Conservation (phyloP, 805 yeast genomes). For the Nakazawaea ambrosiae region DNA sequence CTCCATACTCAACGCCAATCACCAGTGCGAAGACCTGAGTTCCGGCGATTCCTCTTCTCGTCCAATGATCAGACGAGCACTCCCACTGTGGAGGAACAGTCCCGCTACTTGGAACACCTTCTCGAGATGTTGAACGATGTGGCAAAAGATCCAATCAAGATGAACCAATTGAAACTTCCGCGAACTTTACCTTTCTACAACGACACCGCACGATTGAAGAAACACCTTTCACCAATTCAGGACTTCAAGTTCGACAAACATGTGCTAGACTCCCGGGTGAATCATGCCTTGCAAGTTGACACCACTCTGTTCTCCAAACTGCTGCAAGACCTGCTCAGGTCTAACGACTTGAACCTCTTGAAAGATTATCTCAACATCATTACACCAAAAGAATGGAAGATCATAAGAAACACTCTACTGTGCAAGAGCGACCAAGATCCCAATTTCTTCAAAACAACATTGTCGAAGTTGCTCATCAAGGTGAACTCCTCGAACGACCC, state of each 20-base stretch:
- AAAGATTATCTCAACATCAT: not conserved
- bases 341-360: not conserved
- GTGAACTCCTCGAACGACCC: no score
- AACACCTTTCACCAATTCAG: not conserved
- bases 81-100: no score
- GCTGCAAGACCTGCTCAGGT: not conserved
- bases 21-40: no score
- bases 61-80: no score
- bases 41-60: no score
- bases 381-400: not conserved
- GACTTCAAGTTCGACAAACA: not conserved
- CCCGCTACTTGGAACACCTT: not conserved
- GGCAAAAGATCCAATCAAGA: not conserved
- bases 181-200: not conserved
- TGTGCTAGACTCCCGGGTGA: not conserved
- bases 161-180: not conserved
- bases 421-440: not conserved
- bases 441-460: not conserved
- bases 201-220: not conserved
- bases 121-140: not conserved
- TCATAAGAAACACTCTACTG: not conserved
- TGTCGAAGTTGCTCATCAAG: no score
- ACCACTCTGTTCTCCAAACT: not conserved
- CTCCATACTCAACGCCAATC: no score
- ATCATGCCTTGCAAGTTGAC: not conserved